Conservation (phyloP, 73 alveolate genomes). For the Urostyla sp. region DNA sequence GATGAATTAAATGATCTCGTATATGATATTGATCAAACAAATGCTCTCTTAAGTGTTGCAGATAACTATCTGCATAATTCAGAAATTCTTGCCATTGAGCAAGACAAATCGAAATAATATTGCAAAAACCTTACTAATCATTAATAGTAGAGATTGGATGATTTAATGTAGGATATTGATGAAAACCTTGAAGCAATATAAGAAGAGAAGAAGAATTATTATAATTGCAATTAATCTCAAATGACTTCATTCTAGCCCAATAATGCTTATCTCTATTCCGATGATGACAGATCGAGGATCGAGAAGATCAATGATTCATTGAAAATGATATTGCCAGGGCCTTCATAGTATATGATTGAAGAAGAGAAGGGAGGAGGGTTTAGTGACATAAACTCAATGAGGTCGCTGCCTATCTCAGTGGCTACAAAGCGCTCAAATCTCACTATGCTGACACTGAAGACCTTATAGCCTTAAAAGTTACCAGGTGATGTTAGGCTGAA, state of each 20-base stretch:
- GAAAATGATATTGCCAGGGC: conserved; percentile 28
- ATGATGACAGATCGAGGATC: conserved; percentile 10
- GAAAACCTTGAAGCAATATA: neutral
- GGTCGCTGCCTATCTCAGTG: conserved; percentile 39
- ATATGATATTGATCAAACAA: conserved; percentile 18
- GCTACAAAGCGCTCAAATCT: conserved; percentile 19
- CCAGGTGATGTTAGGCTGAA: conserved; percentile 18
- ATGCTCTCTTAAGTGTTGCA: conserved; percentile 14
- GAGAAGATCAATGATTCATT: conserved; percentile 17
- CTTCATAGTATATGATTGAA: neutral
- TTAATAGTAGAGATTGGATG: conserved; percentile 12
- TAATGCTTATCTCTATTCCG: conserved; percentile 35
- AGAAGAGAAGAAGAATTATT: conserved; percentile 20
- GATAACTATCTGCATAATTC: conserved; percentile 18
- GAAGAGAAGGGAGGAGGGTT: neutral
- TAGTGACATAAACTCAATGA: neutral
- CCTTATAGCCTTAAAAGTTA: neutral
- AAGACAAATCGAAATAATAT: neutral
- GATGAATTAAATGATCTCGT: conserved; percentile 39
- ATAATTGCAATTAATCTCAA: neutral
- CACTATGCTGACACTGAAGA: conserved; percentile 36
- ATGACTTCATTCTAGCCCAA: neutral
- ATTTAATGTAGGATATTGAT: conserved; percentile 27
- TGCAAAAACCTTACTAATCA: conserved; percentile 3
- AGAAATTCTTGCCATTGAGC: neutral